Percentiles rank a stretch among this genome's conserved stretches.
phyloP scores from a whole-genome alignment of 345 rosid species.

The Aquilaria malaccensis region DNA sequence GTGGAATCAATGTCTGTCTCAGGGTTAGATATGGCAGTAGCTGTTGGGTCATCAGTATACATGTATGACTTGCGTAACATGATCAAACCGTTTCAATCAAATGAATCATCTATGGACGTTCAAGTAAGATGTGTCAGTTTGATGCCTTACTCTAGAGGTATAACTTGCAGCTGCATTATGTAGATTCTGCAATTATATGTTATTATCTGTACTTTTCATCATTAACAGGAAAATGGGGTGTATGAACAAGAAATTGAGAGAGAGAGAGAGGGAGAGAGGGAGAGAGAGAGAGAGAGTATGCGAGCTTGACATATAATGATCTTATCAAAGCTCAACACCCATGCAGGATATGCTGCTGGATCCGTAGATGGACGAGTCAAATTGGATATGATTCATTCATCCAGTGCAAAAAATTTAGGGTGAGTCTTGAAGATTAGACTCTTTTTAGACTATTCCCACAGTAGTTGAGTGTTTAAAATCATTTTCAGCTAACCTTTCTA shows the following conservation, averaged over 20 bases:
- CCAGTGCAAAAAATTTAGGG: constrained; percentile 40
- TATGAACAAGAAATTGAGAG: no score
- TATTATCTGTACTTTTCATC: no score
- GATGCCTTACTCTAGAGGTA: constrained; percentile 49
- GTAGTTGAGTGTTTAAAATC: not conserved
- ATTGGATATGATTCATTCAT: constrained; percentile 39
- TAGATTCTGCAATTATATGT: no score
- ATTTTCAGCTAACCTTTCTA: not conserved
- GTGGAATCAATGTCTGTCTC: constrained; percentile 64
- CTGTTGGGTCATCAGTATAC: constrained; percentile 49
- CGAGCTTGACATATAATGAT: no score
- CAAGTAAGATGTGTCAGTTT: constrained; percentile 55
- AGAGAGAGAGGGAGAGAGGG: no score
- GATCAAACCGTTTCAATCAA: constrained; percentile 38
- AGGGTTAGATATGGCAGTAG: constrained; percentile 55
- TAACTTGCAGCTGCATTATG: not conserved
- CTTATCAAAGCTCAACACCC: no score
- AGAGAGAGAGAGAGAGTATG: no score
- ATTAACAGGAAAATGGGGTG: no score
- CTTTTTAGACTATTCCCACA: not conserved
- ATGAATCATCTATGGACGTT: constrained; percentile 39
- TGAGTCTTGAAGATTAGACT: constrained; percentile 20
- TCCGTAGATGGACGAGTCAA: constrained; percentile 81
- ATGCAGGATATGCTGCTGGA: constrained; percentile 83
- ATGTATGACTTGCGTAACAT: constrained; percentile 63